Percentiles rank a stretch among this genome's conserved stretches.
phyloP scores from a whole-genome alignment of 1,284 basidiomycete genomes.

The Ustilago shanxiensis region DNA sequence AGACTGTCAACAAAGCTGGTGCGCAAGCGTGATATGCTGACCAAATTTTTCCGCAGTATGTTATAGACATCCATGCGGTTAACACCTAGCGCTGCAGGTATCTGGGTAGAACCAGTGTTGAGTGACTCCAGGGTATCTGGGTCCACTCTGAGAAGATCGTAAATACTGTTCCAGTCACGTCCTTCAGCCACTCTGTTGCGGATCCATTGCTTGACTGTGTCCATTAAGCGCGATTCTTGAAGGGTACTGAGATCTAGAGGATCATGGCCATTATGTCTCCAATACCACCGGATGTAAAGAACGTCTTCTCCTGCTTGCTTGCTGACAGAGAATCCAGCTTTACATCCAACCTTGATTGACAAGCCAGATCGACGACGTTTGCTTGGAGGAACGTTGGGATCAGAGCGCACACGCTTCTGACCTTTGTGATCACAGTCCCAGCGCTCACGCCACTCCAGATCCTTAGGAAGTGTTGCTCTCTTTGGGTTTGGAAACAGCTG shows the following conservation, averaged over 20 bases:
- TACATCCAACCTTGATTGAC: background rate
- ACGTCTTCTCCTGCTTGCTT: background rate
- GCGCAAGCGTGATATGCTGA: background rate
- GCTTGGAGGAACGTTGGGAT: background rate
- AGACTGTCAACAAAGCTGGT: background rate
- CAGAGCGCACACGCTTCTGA: background rate
- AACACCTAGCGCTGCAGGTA: background rate
- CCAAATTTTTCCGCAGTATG: background rate
- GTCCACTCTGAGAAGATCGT: background rate
- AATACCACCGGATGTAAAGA: background rate
- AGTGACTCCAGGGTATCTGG: background rate
- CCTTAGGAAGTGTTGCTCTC: background rate
- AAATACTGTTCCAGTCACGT: background rate
- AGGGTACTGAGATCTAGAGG: background rate
- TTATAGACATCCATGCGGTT: slow-evolving; percentile 2
- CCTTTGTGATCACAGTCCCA: background rate
- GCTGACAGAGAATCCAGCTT: background rate
- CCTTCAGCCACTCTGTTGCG: background rate
- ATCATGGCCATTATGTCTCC: background rate
- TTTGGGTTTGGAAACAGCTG: background rate
- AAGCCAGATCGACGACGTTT: background rate
- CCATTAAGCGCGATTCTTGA: background rate
- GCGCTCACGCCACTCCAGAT: background rate
- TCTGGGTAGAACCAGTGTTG: background rate
- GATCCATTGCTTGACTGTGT: background rate